Evolutionary conservation across 129 eudicot genomes (phyloP), one percentile per base, ranked within the genome.

Genomic region (Cynara cardunculus): DNA sequence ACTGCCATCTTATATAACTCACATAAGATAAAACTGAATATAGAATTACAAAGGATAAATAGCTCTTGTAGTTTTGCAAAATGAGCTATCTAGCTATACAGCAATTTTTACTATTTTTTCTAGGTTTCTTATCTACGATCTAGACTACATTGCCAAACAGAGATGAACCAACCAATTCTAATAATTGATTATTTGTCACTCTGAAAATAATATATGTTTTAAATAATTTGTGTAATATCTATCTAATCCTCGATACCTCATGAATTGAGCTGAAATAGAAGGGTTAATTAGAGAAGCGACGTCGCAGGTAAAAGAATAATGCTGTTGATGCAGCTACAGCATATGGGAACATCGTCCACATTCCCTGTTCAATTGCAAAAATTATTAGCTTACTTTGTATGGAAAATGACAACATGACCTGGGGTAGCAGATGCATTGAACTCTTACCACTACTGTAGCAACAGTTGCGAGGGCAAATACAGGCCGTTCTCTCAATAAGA

Each of bases 401-500:
- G 14, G 13, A 26, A 85, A 25, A 37, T 21, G 66, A 53, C 26
- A 27, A 4, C 7, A 28, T 13, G 34, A 32, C 11, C 53, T 68
- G 67, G 31, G 78, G 76, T 13, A 32, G 24, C 35, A 37, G 64
- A 70, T 73, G 7, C 0, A 26, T 79, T n/a, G n/a, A n/a, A n/a
- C n/a, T 34, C 82, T 56, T 85, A 95, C 99, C 91, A 95, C 99
- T 80, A 87, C 91, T 35, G 96, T 87, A 14, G 99, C 99, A 84
- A 95, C 96, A 21, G 94, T 90, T 25, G 99, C 99, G 19, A 95
- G 77, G 56, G 97, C 97, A 78, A 95, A 87, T 5, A 92, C 93
- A 61, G 99, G 97, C 22, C 94, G 94, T 78, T 95, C 99, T 84
- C 97, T 85, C 78, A 95, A 66, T 76, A 95, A 82, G 90, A 92